Evolutionary conservation across 2,329 filamentous ascomycete genomes (phyloP).

Genomic region (Trichoderma aggressivum): DNA sequence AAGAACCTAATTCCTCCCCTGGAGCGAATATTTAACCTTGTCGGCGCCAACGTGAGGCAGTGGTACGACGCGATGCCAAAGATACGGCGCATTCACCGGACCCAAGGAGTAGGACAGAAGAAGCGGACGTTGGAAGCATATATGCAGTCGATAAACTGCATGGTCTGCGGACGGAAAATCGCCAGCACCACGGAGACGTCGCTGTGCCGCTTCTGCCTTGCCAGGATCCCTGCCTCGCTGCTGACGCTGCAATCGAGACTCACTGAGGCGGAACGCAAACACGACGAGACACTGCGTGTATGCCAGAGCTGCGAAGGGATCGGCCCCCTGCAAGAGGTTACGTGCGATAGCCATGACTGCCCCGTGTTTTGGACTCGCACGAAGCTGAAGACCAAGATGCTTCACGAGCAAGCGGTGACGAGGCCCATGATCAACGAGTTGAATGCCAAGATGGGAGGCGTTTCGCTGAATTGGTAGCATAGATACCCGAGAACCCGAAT

Average conservation of each 20-base stretch:
- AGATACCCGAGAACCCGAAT: neutral
- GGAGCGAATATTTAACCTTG: slow-evolving; percentile 93
- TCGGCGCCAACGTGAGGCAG: slow-evolving; percentile 81
- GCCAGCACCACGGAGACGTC: slow-evolving; percentile 29
- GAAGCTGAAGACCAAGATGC: slow-evolving; percentile 54
- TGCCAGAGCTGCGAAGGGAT: slow-evolving; percentile 79
- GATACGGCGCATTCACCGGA: slow-evolving; percentile 62
- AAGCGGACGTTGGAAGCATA: slow-evolving; percentile 89
- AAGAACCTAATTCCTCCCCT: slow-evolving; percentile 95
- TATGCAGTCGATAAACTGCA: slow-evolving; percentile 74
- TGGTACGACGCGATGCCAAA: slow-evolving; percentile 99
- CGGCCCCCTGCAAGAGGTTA: slow-evolving; percentile 71
- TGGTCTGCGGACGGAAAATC: slow-evolving; percentile 58
- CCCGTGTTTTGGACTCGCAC: slow-evolving; percentile 82
- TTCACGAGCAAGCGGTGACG: slow-evolving; percentile 35
- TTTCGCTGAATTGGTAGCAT: neutral
- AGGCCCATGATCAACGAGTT: slow-evolving; percentile 35
- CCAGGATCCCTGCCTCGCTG: slow-evolving; percentile 57
- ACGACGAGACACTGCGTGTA: slow-evolving; percentile 62
- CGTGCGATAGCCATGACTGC: slow-evolving; percentile 87
- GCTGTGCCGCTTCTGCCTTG: slow-evolving; percentile 58
- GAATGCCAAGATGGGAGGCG: slow-evolving; percentile 22
- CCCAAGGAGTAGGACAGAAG: slow-evolving; percentile 32
- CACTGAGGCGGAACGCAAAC: slow-evolving; percentile 59
- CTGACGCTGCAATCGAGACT: slow-evolving; percentile 61